Evolutionary conservation across 108 stramenopile species (phyloP).

Genomic region (Skeletonema grethae): DNA sequence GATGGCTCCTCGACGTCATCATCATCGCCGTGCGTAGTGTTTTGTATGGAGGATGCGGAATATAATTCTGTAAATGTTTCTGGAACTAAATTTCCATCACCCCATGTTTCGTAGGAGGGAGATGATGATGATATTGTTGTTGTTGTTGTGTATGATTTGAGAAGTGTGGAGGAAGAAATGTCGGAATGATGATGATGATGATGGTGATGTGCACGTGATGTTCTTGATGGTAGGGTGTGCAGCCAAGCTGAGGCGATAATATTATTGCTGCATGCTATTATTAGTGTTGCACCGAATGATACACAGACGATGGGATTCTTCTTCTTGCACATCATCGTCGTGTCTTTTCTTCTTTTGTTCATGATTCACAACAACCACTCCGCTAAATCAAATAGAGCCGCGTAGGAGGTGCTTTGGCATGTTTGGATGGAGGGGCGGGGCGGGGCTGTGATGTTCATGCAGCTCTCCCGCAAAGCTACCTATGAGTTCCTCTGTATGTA

Average conservation of each 20-base stretch:
- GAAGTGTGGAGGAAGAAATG: background rate
- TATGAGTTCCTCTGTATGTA: background rate
- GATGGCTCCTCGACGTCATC: too few species aligned
- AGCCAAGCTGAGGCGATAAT: background rate
- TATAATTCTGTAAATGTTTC: conserved; percentile 71
- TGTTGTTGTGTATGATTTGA: background rate
- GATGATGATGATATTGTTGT: background rate
- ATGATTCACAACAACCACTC: too few species aligned
- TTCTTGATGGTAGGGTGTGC: background rate
- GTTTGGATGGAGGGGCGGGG: too few species aligned
- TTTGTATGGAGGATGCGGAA: background rate
- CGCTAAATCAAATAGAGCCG: too few species aligned
- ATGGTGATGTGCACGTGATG: background rate
- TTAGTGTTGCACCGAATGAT: background rate
- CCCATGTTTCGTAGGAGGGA: conserved; percentile 38
- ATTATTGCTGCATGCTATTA: background rate
- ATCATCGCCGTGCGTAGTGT: too few species aligned
- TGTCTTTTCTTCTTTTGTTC: too few species aligned
- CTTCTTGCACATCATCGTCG: background rate
- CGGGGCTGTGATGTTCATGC: too few species aligned
- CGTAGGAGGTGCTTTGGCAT: too few species aligned
- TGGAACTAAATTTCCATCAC: conserved; percentile 43
- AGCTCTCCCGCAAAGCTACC: too few species aligned
- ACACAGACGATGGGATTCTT: background rate
- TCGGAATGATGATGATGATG: background rate